Percentiles rank a stretch among this genome's conserved stretches.
Conservation (phyloP, 208 protist genomes). For the Acanthamoeba healyi region DNA sequence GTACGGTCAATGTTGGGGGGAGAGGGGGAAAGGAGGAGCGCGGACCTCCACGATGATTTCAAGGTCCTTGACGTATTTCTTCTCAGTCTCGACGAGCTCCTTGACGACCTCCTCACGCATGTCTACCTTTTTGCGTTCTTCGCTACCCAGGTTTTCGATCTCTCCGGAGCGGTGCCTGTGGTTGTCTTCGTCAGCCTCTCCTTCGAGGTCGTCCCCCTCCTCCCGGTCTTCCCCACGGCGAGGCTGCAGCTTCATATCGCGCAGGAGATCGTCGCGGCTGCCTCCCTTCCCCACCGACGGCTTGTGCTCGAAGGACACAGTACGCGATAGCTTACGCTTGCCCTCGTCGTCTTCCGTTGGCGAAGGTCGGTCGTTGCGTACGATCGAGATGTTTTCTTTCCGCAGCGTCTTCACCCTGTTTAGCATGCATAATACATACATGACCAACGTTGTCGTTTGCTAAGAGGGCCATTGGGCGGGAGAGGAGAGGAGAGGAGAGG, state of each 20-base stretch:
- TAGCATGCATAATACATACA: not conserved
- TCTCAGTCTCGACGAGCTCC: constrained; percentile 44
- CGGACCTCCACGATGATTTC: constrained; percentile 49
- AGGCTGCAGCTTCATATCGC: not conserved
- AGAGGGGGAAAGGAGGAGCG: too few species aligned
- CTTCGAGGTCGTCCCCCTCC: not conserved
- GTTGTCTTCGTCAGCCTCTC: not conserved
- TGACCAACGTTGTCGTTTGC: not conserved
- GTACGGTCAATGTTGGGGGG: not conserved
- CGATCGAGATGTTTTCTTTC: not conserved
- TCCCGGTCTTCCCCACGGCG: not conserved
- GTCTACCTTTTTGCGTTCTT: not conserved
- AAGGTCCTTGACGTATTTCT: constrained; percentile 37
- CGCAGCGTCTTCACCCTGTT: too few species aligned
- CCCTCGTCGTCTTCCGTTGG: not conserved
- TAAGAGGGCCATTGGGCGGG: not conserved
- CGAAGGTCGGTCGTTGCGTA: not conserved
- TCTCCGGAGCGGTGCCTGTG: not conserved
- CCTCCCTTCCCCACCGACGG: not conserved
- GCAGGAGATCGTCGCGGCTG: not conserved
- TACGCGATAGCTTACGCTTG: not conserved
- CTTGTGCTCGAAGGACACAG: not conserved
- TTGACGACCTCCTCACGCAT: constrained; percentile 1
- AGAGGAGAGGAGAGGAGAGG: too few species aligned
- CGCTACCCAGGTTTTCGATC: not conserved